These are phyloP conservation scores for Massariosphaeria phaeospora DNA, from an alignment of 495 filamentous ascomycete genomes.

Conservation along the genomic window DNA sequence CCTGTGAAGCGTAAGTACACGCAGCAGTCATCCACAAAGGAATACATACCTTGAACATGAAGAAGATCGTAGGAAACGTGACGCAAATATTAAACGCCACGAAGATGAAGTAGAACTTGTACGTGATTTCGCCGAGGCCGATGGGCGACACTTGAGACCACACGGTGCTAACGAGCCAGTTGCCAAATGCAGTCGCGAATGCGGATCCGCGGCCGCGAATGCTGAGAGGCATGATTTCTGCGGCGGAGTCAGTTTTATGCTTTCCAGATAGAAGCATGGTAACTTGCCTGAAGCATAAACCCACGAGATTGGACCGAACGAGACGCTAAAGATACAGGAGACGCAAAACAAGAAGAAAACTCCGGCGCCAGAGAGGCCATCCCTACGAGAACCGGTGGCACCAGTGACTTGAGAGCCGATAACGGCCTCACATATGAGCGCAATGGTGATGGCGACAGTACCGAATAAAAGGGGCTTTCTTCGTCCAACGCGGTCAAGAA, in stretches of 20 bases:
- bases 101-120: constrained; percentile 55
- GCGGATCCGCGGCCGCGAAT: constrained; percentile 64
- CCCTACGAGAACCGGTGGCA: constrained; percentile 45
- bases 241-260: too few relatives aligned
- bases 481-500: constrained; percentile 63
- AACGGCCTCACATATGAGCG: constrained; percentile 49
- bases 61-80: constrained; percentile 44
- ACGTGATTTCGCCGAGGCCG: constrained; percentile 50
- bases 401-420: constrained; percentile 49
- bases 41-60: constrained; percentile 45
- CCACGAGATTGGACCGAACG: constrained; percentile 60
- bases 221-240: constrained; percentile 65
- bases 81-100: constrained; percentile 40
- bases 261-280: too few relatives aligned
- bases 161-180: constrained; percentile 49
- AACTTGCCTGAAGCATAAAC: constrained; percentile 63
- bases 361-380: constrained; percentile 62
- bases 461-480: constrained; percentile 60
- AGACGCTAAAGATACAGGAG: constrained; percentile 61
- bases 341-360: constrained; percentile 67
- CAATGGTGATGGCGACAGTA: constrained; percentile 55
- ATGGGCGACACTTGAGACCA: constrained; percentile 58
- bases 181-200: constrained; percentile 68
- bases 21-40: not conserved
- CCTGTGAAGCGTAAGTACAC: constrained; percentile 25